Conservation (phyloP, 83 land plant genomes). For the Picea abies region DNA sequence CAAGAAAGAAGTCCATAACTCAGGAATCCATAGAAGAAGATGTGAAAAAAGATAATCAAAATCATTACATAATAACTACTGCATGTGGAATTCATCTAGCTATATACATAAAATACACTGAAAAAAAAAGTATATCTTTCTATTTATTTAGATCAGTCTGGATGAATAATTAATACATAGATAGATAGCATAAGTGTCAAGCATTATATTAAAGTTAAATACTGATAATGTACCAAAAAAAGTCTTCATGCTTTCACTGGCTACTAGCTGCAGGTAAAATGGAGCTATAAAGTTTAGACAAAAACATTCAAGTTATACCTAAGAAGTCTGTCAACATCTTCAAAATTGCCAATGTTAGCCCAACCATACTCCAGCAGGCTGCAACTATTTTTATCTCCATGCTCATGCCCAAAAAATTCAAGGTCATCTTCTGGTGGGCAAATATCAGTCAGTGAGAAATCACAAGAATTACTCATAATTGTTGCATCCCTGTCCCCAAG, state of each 20-base stretch:
- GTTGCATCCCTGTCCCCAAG: conserved; percentile 19
- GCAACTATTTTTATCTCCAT: conserved; percentile 31
- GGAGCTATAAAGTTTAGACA: neutral
- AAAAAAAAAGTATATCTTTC: neutral
- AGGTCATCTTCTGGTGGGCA: conserved; percentile 27
- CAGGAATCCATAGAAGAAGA: neutral
- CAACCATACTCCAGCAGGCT: conserved; percentile 49
- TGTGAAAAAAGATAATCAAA: neutral
- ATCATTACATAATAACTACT: neutral
- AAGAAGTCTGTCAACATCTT: conserved; percentile 61
- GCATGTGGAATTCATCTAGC: neutral
- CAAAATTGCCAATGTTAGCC: conserved; percentile 66
- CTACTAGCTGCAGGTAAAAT: conserved; percentile 1
- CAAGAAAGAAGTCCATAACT: neutral
- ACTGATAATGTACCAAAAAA: neutral
- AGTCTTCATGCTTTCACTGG: neutral
- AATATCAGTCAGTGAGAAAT: conserved; percentile 31
- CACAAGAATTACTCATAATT: conserved; percentile 17
- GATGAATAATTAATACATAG: neutral
- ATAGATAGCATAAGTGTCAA: neutral
- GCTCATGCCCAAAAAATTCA: conserved; percentile 34
- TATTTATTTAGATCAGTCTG: too few relatives aligned
- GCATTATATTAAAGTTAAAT: neutral
- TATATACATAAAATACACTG: neutral
- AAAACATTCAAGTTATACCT: conserved; percentile 33